Conservation (phyloP, 331 rosid species). For the Acacia concinna region DNA sequence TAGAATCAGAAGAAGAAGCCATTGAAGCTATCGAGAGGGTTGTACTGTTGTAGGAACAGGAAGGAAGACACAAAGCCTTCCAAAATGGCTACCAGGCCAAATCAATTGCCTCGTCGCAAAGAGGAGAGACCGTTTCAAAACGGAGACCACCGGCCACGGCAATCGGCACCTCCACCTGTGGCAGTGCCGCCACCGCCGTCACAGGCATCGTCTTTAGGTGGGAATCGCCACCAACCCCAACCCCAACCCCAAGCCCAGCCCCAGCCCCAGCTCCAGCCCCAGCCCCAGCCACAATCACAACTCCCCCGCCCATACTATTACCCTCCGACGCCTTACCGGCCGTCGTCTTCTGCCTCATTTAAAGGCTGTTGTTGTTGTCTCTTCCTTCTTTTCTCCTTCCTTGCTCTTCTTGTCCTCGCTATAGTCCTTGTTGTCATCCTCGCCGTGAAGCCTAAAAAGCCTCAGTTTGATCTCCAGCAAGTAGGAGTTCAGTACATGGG, state of each 20-base stretch:
- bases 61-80: neutral
- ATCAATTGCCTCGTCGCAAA: neutral
- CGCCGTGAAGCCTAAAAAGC: conserved; percentile 91
- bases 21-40: neutral
- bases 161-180: neutral
- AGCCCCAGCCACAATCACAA: conserved; percentile 7
- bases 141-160: conserved; percentile 38
- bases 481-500: conserved; percentile 93
- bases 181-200: neutral
- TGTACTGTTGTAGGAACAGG: neutral
- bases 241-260: conserved; percentile 9
- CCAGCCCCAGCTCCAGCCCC: neutral
- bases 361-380: conserved; percentile 96
- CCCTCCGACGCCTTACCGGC: conserved; percentile 36
- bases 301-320: conserved; percentile 28
- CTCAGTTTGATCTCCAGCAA: conserved; percentile 91
- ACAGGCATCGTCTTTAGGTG: neutral
- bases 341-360: conserved; percentile 68
- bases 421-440: conserved; percentile 70
- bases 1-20: neutral
- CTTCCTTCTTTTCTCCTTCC: conserved; percentile 78
- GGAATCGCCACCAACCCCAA: conserved; percentile 16
- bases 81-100: conserved; percentile 44
- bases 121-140: conserved; percentile 23
- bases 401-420: conserved; percentile 74